Evolutionary conservation across 164 flowering plant genomes (phyloP), one percentile per base, ranked within the genome.

Genomic region (Chloranthus sessilifolius): DNA sequence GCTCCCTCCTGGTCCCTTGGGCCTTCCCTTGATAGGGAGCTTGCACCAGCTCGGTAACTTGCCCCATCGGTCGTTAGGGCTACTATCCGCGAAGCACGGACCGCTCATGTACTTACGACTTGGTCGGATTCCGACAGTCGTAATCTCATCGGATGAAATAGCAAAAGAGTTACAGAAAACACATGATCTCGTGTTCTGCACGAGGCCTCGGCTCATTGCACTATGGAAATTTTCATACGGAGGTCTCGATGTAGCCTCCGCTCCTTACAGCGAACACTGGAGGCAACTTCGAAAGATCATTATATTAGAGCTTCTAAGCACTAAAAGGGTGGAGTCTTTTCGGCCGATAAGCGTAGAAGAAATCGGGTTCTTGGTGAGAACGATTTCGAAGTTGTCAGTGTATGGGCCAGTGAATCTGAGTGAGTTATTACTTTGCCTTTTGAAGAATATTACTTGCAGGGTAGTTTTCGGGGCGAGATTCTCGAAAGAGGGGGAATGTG

Each of bases 191-290:
- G 67, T 61, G 1, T 45, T 74, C 10, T 16, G 74, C 1, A 75
- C 43, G 60, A 44, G 86, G 1, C 82, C 86, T 15, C 53, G 33
- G 35, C 14, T 69, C 15, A 56, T 33, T 7, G 34, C 69, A 3
- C 76, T 77, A 34, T 51, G 64, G 14, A 26, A 61, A 26, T 60
- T 80, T 12, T 59, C 65, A 50, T 83, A 76, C 30, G 43, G 69
- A 24, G 65, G 74, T 57, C 70, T 71, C 0, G 66, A 74, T 39
- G n/a, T 83, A 0, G 75, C 12, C 5, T 76, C 70, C 50, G 47
- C 79, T 1, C 80, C 80, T 0, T 80, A 78, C 27, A 66, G 79
- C 8, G 64, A 56, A 22, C 69, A 78, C 58, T 80, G 90, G 90
- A 69, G 84, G 41, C 56, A 69, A 0, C 50, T 73, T 1, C 35